Conservation (phyloP, 345 rosid genomes). For the Sonneratia caseolaris region DNA sequence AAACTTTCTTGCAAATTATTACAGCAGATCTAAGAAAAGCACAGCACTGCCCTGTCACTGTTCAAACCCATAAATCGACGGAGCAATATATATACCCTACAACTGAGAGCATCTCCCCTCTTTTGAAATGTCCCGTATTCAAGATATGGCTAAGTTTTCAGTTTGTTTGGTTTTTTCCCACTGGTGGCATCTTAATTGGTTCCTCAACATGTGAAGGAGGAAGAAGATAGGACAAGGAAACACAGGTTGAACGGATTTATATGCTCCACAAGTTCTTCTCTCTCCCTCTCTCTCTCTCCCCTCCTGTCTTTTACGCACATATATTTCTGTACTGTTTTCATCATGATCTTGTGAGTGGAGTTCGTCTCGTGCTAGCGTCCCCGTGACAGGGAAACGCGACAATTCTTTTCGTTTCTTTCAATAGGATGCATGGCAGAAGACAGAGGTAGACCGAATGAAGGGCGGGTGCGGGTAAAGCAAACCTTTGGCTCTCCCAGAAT, state of each 20-base stretch:
- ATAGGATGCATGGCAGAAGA: too few species aligned
- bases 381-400: too few species aligned
- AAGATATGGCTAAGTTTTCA: background rate
- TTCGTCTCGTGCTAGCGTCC: too few species aligned
- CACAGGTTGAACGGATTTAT: slow-evolving; percentile 2
- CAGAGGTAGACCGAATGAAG: too few species aligned
- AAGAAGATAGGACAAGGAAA: slow-evolving; percentile 4
- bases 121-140: slow-evolving; percentile 1
- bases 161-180: slow-evolving; percentile 5
- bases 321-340: background rate
- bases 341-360: background rate
- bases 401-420: too few species aligned
- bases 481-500: too few species aligned
- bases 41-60: background rate
- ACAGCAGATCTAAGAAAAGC: slow-evolving; percentile 10
- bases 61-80: too few species aligned
- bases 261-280: slow-evolving; percentile 1
- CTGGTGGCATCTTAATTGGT: slow-evolving; percentile 3
- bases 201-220: slow-evolving; percentile 3
- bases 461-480: too few species aligned
- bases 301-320: background rate
- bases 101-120: slow-evolving; percentile 5
- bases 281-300: background rate
- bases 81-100: slow-evolving; percentile 1
- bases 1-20: slow-evolving; percentile 8